Evolutionary conservation across 768 basidiomycete species (phyloP), one percentile per base, ranked within the genome.

Genomic region (Suillus occidentalis): DNA sequence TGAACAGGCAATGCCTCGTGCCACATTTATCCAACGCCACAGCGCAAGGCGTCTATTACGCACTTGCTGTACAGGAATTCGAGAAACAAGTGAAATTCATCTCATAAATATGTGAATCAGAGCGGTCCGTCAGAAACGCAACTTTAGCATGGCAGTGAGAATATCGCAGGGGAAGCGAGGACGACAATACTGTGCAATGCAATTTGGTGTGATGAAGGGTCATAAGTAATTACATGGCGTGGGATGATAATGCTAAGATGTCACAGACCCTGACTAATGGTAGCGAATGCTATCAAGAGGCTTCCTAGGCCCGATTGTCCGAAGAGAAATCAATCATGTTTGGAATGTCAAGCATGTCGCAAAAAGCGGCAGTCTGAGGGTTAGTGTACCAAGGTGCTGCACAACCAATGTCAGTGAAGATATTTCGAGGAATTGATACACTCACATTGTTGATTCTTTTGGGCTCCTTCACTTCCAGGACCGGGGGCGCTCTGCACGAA

Each of bases 321-420:
- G 65, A 65, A 9, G 69, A 65, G 7, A 73, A 68, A 68, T 85
- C 86, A 62, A 90, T 81, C 71, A 86, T 90, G 77, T 97, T 94
- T 65, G 87, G 83, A 45, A 99, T 84, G 20, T 84, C 85, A 45
- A 99, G 73, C 86, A 98, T 85, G 22, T 77, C 73, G 72, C 92
- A 93, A 70, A 98, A 91, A 3, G 94, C 89, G 61, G 86, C 87
- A 0, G 95, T 99, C 72, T 99, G 95, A 34, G 94, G 91, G 71
- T 96, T 97, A 31, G 88, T 85, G 74, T 93, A 96, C 80, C 84
- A 85, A 1, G 85, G 84, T 31, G 89, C 93, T 95, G 60, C n/a
- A 55, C 31, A 53, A 61, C 60, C 28, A 63, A 66, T 40, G 56
- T 59, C 18, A 60, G 12, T 39, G 6, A 47, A 56, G 9, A 43